Evolutionary conservation across 2,329 filamentous ascomycete genomes (phyloP), one percentile per base, ranked within the genome.

Genomic region (Colletotrichum sp.): DNA sequence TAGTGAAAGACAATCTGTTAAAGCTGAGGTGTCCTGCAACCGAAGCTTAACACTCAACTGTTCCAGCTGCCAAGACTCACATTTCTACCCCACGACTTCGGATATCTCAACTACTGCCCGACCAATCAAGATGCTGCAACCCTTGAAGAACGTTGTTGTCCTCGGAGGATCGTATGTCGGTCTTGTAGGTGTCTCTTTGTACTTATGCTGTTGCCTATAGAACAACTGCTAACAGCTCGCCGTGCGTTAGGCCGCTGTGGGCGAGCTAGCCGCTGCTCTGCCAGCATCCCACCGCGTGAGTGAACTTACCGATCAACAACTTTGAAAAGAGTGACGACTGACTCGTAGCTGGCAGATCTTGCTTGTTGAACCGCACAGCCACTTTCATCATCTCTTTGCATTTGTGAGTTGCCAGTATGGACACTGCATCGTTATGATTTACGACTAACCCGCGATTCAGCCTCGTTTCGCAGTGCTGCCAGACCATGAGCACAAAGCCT

Each of bases 161-260:
- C 77, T 89, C 19, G 88, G 87, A 32, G 87, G 84, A 11, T 88
- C 87, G 0, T 89, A 87, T 74, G 85, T 84, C 0, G 87, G 87
- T 4, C 81, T 83, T 29, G 79, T 82, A 25, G 78, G 69, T 68
- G 49, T 52, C n/a, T 52, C 44, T 13, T 52, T 13, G 82, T 34
- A 8, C 63, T 25, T 5, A 12, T n/a, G 29, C 15, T 22, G 2
- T 6, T 29, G 22, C 6, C 49, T 3, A 12, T 29, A 6, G 16
- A 9, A 27, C 12, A 1, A 5, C 6, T 6, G n/a, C 71, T 72
- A 22, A 72, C 39, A 49, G 3, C 30, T 22, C 12, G 27, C 25
- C 9, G 5, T 27, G 4, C 4, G 1, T 13, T 19, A 74, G 72
- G 49, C 32, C 11, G 67, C 67, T 6, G 67, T 32, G 15, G 34